These are phyloP conservation scores for Phialemonium atrogriseum DNA, from an alignment of 2,329 filamentous ascomycete genomes.

Conservation along the genomic window DNA sequence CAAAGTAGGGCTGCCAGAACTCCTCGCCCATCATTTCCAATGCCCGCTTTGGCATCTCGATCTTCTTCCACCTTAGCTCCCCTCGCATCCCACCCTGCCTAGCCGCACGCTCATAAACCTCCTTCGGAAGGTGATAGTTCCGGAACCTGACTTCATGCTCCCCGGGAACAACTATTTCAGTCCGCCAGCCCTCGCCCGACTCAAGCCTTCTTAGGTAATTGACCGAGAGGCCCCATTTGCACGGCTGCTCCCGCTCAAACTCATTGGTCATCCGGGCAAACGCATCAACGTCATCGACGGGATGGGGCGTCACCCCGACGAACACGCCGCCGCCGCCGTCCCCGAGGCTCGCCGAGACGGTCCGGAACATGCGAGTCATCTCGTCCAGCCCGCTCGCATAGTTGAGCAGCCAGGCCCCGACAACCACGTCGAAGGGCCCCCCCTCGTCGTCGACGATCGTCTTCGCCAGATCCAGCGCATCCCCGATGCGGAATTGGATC, in stretches of 20 bases:
- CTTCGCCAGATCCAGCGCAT: conserved; percentile 18
- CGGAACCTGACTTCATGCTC: conserved; percentile 14
- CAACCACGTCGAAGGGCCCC: conserved; percentile 27
- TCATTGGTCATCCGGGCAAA: conserved; percentile 3
- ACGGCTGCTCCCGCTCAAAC: not conserved
- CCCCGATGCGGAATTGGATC: conserved; percentile 10
- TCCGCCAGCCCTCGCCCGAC: conserved; percentile 8
- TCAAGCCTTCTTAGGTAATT: conserved; percentile 6
- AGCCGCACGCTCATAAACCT: conserved; percentile 19
- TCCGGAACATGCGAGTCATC: conserved; percentile 24
- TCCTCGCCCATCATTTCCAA: conserved; percentile 1
- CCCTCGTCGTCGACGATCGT: conserved; percentile 10
- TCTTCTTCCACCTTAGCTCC: conserved; percentile 15
- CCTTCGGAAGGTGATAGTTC: conserved; percentile 19
- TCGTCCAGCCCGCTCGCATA: conserved; percentile 20
- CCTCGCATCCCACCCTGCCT: conserved; percentile 18
- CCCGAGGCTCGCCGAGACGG: conserved; percentile 22
- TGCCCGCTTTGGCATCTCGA: conserved; percentile 12
- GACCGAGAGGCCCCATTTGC: conserved; percentile 2
- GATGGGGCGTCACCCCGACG: conserved; percentile 17
- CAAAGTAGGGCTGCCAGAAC: conserved; percentile 5
- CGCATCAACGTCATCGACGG: conserved; percentile 7
- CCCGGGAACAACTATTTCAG: conserved; percentile 5
- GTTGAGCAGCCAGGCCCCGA: conserved; percentile 28
- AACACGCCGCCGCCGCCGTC: conserved; percentile 21